These are phyloP conservation scores for Fraxinus anomala DNA, from an alignment of 257 asterid species.

Conservation along the genomic window DNA sequence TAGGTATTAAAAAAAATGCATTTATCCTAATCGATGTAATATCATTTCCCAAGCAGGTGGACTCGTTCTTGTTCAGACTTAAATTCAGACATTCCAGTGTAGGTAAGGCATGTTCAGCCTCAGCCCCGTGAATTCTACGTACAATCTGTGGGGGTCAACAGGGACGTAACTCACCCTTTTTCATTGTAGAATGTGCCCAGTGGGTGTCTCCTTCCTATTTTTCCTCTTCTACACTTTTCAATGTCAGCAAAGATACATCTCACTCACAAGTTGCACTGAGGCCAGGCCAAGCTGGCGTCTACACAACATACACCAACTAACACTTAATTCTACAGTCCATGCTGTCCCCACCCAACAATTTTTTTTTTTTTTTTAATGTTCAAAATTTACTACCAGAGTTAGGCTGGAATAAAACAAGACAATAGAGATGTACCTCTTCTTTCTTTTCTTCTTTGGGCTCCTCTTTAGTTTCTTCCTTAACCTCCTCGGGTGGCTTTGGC, in stretches of 20 bases:
- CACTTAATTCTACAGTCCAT: background rate
- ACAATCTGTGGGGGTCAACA: conserved; percentile 14
- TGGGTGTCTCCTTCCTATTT: conserved; percentile 18
- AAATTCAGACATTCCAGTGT: background rate
- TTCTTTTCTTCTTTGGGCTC: conserved; percentile 43
- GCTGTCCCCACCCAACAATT: conserved; percentile 8
- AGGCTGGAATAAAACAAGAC: background rate
- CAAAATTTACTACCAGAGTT: background rate
- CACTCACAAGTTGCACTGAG: conserved; percentile 46
- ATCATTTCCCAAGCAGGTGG: conserved; percentile 25
- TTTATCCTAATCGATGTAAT: background rate
- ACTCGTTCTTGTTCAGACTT: background rate
- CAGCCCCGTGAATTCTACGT: conserved; percentile 20
- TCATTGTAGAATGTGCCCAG: conserved; percentile 52
- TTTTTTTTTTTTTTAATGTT: background rate
- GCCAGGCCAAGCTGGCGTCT: background rate
- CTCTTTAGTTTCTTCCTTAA: conserved; percentile 30
- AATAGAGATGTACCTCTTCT: conserved; percentile 41
- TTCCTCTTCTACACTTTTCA: conserved; percentile 45
- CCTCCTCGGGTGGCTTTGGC: conserved; percentile 47
- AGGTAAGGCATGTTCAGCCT: background rate
- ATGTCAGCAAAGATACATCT: conserved; percentile 36
- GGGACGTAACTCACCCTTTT: conserved; percentile 15
- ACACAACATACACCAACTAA: conserved; percentile 10
- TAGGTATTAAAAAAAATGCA: background rate